Base-by-base conservation (phyloP, 805 yeast genomes). In the Sugiyamaella floridensis region DNA sequence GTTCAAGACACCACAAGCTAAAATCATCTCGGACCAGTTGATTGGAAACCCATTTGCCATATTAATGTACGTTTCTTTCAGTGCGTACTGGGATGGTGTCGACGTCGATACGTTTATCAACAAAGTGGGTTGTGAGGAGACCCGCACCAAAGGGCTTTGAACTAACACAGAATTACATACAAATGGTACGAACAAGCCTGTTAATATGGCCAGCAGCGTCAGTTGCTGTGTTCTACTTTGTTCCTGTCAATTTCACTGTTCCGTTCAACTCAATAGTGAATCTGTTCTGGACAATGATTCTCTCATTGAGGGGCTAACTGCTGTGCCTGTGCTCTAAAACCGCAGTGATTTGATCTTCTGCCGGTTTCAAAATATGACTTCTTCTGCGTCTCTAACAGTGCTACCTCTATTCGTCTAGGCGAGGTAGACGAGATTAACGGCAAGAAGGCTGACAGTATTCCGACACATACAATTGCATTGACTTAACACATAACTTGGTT, bases 51-150 rank as follows among this genome's bases (percentile, higher is more conserved):
- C 72, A 4, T 40, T 65, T 15, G 55, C 66, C 3, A 62, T 66
- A 4, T 62, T 69, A 42, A 53, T 61, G 26, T 68, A 66, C 56
- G 57, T 67, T 14, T 52, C 65, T 9, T 63, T 63, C 34, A 58
- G 65, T 12, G 71, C 71, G 10, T 63, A 58, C 51, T 69, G 72
- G 72, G 71, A 69, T 48, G 70, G 70, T 32, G 55, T 58, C 42
- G 66, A 66, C 52, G 49, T 67, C 20, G 69, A 65, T 52, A 50
- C 57, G 14, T 66, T 61, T 46, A 37, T 68, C 41, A 61, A 63
- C 32, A 58, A 60, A 52, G 59, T 56, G 15, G 20, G 58, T 51
- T 20, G 7, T 42, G 26, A 29, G n/a, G n/a, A n/a, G n/a, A n/a
- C n/a, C 16, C 48, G 15, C 15, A 34, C 41, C 29, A 15, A 22